Evolutionary conservation across 441 rosid species (phyloP), one percentile per base, ranked within the genome.

Genomic region (Syzygium syzygioides): DNA sequence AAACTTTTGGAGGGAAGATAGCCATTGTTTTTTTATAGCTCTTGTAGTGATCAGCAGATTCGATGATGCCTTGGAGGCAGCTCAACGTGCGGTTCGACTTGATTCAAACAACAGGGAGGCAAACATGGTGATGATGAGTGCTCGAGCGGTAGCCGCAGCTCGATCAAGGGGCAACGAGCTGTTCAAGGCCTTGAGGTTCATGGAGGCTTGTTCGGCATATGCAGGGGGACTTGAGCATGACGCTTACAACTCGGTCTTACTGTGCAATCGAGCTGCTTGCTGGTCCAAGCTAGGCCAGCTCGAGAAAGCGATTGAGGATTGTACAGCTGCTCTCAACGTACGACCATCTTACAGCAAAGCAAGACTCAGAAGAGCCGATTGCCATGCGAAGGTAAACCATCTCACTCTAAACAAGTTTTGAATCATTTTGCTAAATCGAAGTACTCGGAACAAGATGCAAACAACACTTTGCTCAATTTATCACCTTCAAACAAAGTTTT

Each of bases 181-280:
- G 32, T 97, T 94, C 89, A 97, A 90, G 90, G 98, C 95, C 45
- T 91, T 93, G 6, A 95, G 94, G 79, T 95, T 92, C 88, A 68
- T 57, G 13, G 95, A 93, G 88, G 99, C 99, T 62, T 93, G 96
- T 90, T 90, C 87, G 26, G 94, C 92, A 3, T 97, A 97, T 88
- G 94, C 94, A 88, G 96, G 95, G 91, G 99, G 99, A 48, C 94
- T 97, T 1, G 96, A 96, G 86, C 86, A 93, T 25, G 96, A 95
- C 25, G 94, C 96, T 2, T 88, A 41, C 87, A 97, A 95, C 91
- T 93, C 99, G 4, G 88, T 96, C 86, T 93, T 96, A 91, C 91
- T 95, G 4, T 95, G 98, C 91, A 97, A 97, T 89, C 94, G 98
- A 92, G 99, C 98, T 34, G 98, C 98, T 37, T 96, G 98, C 54